phyloP scores from a whole-genome alignment of 2,329 filamentous ascomycete genomes.

The Akanthomyces uredinophilus region DNA sequence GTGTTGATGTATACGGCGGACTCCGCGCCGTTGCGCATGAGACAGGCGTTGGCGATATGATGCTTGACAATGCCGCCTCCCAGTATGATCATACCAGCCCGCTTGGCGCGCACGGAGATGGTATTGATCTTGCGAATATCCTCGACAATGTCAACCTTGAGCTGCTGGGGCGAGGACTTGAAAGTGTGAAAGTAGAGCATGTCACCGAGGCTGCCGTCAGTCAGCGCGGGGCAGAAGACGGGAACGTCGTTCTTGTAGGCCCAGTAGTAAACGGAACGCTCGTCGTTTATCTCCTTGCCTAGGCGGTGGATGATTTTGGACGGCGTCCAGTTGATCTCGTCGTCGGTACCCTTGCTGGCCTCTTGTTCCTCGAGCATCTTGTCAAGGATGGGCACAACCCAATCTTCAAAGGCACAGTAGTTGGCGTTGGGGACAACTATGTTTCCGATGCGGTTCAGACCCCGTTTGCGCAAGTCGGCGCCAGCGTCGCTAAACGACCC shows the following conservation, averaged over 20 bases:
- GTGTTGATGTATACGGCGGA: conserved; percentile 98
- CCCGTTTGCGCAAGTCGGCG: conserved; percentile 71
- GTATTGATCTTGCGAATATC: conserved; percentile 93
- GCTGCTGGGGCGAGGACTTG: conserved; percentile 74
- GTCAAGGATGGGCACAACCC: conserved; percentile 93
- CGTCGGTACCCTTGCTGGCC: conserved; percentile 61
- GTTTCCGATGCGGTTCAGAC: conserved; percentile 94
- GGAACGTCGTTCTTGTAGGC: conserved; percentile 95
- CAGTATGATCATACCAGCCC: conserved; percentile 90
- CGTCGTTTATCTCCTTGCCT: conserved; percentile 90
- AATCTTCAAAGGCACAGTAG: conserved; percentile 94
- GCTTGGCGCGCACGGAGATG: conserved; percentile 78
- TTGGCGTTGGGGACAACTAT: conserved; percentile 94
- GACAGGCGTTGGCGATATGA: conserved; percentile 93
- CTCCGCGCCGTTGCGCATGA: conserved; percentile 97
- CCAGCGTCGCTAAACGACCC: conserved; percentile 77
- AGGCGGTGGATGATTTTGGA: conserved; percentile 86
- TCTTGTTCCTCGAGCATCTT: conserved; percentile 92
- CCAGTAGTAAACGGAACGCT: conserved; percentile 93
- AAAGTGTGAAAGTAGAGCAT: conserved; percentile 99
- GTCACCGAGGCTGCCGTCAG: conserved; percentile 90
- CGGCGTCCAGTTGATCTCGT: conserved; percentile 83
- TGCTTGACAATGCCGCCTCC: conserved; percentile 96
- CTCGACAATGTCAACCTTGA: conserved; percentile 86
- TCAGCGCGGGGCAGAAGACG: conserved; percentile 93